A percentile compares a stretch with the other conserved stretches of the same genome.
Evolutionary conservation across 352 stramenopile species (phyloP).

Genomic region (Pythium coloratum): DNA sequence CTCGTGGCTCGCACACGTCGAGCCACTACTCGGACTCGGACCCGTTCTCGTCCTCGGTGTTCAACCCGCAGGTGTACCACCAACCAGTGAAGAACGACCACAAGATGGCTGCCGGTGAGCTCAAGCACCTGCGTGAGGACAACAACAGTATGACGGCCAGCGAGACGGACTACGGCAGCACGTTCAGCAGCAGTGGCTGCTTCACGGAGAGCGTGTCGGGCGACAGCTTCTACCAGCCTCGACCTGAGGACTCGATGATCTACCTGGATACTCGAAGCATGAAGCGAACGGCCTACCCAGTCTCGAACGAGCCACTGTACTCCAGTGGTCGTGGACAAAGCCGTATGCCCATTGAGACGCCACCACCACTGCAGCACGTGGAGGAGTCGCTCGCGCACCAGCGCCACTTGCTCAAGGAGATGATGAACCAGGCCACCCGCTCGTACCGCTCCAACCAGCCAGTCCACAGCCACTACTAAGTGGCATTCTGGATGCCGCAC

Average conservation of each 20-base stretch:
- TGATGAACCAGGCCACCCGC: constrained; percentile 53
- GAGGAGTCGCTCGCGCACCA: constrained; percentile 72
- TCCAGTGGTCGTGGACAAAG: background rate
- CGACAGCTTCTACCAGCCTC: constrained; percentile 12
- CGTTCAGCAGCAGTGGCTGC: constrained; percentile 15
- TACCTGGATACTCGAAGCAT: constrained; percentile 27
- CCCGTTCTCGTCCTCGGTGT: constrained; percentile 12
- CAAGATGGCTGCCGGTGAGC: constrained; percentile 12
- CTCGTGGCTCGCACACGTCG: constrained; percentile 17
- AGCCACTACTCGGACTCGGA: constrained; percentile 14
- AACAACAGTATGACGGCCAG: constrained; percentile 24
- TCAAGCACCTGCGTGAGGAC: constrained; percentile 19
- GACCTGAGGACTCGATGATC: constrained; percentile 22
- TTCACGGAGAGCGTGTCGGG: constrained; percentile 14
- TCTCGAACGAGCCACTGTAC: background rate
- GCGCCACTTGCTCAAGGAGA: constrained; percentile 58
- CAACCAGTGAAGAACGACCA: constrained; percentile 8
- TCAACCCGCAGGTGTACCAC: constrained; percentile 7
- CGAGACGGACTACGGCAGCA: constrained; percentile 24
- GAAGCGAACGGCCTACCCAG: constrained; percentile 7
- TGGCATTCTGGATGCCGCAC: background rate
- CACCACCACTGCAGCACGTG: constrained; percentile 25
- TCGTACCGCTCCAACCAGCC: constrained; percentile 2
- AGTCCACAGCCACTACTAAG: constrained; percentile 10
- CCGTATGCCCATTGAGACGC: background rate